phyloP scores from a whole-genome alignment of 2,329 filamentous ascomycete genomes.

The Verticillium isaacii region DNA sequence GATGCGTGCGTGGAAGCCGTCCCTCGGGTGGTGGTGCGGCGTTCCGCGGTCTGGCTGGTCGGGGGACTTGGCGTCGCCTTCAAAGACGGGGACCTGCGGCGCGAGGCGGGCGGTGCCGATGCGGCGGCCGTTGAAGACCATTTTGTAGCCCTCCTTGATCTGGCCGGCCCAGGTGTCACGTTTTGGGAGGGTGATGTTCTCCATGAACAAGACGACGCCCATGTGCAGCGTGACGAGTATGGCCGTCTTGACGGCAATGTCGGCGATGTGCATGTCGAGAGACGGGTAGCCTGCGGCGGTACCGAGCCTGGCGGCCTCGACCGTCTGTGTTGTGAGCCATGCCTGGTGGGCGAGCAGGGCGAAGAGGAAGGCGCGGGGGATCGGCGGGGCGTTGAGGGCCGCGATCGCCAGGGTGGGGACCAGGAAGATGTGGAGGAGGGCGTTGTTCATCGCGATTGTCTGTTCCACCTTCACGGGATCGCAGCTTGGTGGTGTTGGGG shows the following conservation, averaged over 20 bases:
- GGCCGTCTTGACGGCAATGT: not conserved
- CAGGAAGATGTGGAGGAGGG: not conserved
- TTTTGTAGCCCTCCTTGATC: conserved; percentile 1
- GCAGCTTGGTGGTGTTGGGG: not conserved
- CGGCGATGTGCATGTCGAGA: not conserved
- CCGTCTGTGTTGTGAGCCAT: not conserved
- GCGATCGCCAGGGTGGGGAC: not conserved
- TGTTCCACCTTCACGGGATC: not conserved
- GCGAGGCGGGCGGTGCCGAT: conserved; percentile 1
- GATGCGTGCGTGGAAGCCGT: not conserved
- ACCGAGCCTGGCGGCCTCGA: not conserved
- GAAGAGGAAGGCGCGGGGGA: not conserved
- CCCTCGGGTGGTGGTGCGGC: not conserved
- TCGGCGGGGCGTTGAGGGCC: not conserved
- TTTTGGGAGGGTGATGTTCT: not conserved
- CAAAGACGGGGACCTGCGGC: not conserved
- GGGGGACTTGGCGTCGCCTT: not conserved
- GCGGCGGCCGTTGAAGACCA: not conserved
- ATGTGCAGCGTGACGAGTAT: not conserved
- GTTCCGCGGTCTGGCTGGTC: not conserved
- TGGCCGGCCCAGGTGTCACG: not conserved
- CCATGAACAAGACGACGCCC: not conserved
- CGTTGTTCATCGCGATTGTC: not conserved
- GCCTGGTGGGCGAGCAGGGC: not conserved
- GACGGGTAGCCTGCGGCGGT: not conserved